These are phyloP conservation scores for Diospyros lotus DNA, from an alignment of 148 eudicot genomes.

Conservation along the genomic window DNA sequence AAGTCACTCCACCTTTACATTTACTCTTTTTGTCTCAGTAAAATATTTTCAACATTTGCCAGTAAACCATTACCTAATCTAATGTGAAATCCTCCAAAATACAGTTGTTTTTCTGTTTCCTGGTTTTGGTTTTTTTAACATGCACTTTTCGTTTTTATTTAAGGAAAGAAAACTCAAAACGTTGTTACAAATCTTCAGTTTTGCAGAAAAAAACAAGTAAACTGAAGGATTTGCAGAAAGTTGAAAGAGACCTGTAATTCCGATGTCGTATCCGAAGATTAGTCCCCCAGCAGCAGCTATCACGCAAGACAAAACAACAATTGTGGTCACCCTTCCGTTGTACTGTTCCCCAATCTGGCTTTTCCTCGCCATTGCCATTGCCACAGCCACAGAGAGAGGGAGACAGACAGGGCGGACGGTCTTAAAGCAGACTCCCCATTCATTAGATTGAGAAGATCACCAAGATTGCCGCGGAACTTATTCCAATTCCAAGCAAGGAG, in stretches of 20 bases:
- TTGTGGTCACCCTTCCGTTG: background rate
- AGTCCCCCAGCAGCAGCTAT: background rate
- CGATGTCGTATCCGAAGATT: background rate
- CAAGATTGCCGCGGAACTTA: too few relatives aligned
- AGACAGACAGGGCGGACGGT: background rate
- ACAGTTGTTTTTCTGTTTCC: too few relatives aligned
- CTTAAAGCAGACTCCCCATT: background rate
- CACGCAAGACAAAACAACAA: background rate
- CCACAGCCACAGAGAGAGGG: background rate
- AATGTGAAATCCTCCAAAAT: too few relatives aligned
- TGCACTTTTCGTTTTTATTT: too few relatives aligned
- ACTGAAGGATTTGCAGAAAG: background rate
- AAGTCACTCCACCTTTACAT: constrained; percentile 33
- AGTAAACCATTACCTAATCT: too few relatives aligned
- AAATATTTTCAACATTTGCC: background rate
- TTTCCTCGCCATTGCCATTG: background rate
- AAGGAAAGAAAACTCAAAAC: too few relatives aligned
- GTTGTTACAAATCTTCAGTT: too few relatives aligned
- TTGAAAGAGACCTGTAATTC: background rate
- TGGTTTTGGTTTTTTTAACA: too few relatives aligned
- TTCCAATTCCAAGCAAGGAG: too few relatives aligned
- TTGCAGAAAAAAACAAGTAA: too few relatives aligned
- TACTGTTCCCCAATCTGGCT: background rate
- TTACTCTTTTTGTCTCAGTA: background rate
- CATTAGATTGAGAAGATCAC: too few relatives aligned